A percentile compares a stretch with the other conserved stretches of the same genome.
Conservation (phyloP, 208 protist species). For the Leishmania mexicana region DNA sequence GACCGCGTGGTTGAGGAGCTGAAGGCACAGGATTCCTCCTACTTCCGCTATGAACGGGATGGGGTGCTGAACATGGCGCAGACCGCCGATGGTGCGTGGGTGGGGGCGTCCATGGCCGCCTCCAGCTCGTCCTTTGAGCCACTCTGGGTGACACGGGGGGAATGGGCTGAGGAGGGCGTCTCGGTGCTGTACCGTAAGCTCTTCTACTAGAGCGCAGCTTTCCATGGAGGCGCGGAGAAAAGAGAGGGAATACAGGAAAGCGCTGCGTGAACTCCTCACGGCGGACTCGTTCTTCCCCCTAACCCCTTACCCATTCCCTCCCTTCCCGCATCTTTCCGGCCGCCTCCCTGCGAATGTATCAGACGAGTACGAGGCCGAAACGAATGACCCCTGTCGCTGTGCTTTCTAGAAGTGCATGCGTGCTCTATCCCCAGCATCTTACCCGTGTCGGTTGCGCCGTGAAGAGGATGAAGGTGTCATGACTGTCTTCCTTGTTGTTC, state of each 20-base stretch:
- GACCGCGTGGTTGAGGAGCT: slow-evolving; percentile 62
- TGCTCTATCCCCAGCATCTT: not conserved
- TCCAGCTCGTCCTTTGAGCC: slow-evolving; percentile 77
- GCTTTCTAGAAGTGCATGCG: not conserved
- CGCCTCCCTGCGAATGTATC: not conserved
- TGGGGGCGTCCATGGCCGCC: slow-evolving; percentile 76
- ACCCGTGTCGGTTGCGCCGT: not conserved
- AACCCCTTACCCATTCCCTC: not conserved
- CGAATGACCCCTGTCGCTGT: not conserved
- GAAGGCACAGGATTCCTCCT: slow-evolving; percentile 67
- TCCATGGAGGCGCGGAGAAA: not conserved
- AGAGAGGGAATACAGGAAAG: not conserved
- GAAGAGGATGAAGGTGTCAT: not conserved
- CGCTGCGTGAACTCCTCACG: not conserved
- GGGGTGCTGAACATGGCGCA: slow-evolving; percentile 34
- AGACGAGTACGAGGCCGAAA: not conserved
- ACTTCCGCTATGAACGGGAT: slow-evolving; percentile 78
- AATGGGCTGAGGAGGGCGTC: slow-evolving; percentile 78
- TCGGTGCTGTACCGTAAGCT: slow-evolving; percentile 78
- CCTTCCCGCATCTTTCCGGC: not conserved
- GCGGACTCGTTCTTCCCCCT: not conserved
- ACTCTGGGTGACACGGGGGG: slow-evolving; percentile 74
- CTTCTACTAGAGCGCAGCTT: slow-evolving; percentile 40
- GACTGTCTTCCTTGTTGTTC: not conserved
- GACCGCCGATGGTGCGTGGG: slow-evolving; percentile 65